Evolutionary conservation across 1,139 yeast species (phyloP), one percentile per base, ranked within the genome.

Genomic region (Blastobotrys buckinghamii): DNA sequence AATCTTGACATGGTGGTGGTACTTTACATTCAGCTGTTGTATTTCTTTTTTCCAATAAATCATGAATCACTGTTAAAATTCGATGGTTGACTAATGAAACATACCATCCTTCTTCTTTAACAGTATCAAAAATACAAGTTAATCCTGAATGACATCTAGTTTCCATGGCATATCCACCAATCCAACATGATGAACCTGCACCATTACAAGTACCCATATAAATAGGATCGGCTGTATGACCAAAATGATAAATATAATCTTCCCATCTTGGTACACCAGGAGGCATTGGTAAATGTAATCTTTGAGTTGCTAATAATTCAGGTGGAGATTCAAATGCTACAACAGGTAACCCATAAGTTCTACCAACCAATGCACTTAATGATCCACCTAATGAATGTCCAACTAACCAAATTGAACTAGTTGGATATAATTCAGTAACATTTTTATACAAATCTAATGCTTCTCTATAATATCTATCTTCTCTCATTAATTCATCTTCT

Each of bases 311-410:
- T 50, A 94, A 70, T 65, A 80, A 70, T 59, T 94, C 98, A 1
- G 96, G 97, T 0, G 97, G 97, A 0, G 97, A 88, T 67, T 92
- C 96, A 63, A 83, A 88, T 0, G 96, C 80, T 0, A 94, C 95
- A 0, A 78, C 88, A 0, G 98, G 97, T 15, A 86, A 63, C 1
- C 97, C 97, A 68, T 75, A 89, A 0, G 98, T 90, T 48, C 97
- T 74, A 0, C 95, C 97, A 41, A 92, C 66, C 45, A 94, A 70
- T 27, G 88, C 75, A 1, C 95, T 82, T 42, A 94, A 69, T 0
- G 97, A 80, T 0, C 97, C 99, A 1, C 98, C 99, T 39, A 92
- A 71, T 0, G 97, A 90, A 64, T 92, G 99, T 2, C 99, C 99
- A 0, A 96, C 85, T 3, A 86, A 74, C 97, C 98, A 92, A 27